These are phyloP conservation scores for Fusarium sambucinum DNA, from an alignment of 2,329 filamentous ascomycete genomes.

Conservation along the genomic window DNA sequence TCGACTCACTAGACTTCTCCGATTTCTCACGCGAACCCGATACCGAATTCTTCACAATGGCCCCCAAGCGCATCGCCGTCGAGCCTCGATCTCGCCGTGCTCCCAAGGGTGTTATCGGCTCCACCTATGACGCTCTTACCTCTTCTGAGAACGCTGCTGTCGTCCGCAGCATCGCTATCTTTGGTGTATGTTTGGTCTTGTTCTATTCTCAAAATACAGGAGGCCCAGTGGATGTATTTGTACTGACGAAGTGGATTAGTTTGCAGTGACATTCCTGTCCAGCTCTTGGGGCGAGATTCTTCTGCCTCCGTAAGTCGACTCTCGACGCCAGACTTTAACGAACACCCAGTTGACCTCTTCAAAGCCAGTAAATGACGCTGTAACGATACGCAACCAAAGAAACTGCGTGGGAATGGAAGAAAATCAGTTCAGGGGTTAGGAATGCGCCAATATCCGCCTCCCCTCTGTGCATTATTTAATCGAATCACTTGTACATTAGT, in stretches of 20 bases:
- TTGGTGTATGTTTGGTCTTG: slow-evolving; percentile 67
- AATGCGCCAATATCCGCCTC: neutral
- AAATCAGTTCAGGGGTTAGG: slow-evolving; percentile 1
- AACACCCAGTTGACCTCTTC: slow-evolving; percentile 21
- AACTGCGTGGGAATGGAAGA: neutral
- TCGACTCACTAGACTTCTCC: slow-evolving; percentile 23
- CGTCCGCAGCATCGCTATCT: slow-evolving; percentile 75
- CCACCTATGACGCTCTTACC: slow-evolving; percentile 72
- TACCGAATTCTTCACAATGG: slow-evolving; percentile 61
- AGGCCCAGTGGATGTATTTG: neutral
- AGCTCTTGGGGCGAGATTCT: slow-evolving; percentile 76
- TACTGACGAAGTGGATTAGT: slow-evolving; percentile 56
- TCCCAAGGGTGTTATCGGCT: slow-evolving; percentile 65
- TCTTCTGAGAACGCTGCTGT: slow-evolving; percentile 76
- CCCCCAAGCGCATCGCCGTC: slow-evolving; percentile 70
- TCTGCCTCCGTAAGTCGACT: slow-evolving; percentile 69
- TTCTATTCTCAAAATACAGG: neutral
- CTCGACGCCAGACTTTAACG: neutral
- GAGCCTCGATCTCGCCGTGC: slow-evolving; percentile 58
- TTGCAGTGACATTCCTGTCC: slow-evolving; percentile 73
- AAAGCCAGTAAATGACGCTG: slow-evolving; percentile 44
- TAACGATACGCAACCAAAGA: slow-evolving; percentile 19
- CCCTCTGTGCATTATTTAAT: slow-evolving; percentile 30
- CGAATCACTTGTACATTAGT: slow-evolving; percentile 48
- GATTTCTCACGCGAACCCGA: neutral